These are phyloP conservation scores for Arthrobotrys iridis DNA, from an alignment of 2,329 filamentous ascomycete genomes.

Conservation along the genomic window DNA sequence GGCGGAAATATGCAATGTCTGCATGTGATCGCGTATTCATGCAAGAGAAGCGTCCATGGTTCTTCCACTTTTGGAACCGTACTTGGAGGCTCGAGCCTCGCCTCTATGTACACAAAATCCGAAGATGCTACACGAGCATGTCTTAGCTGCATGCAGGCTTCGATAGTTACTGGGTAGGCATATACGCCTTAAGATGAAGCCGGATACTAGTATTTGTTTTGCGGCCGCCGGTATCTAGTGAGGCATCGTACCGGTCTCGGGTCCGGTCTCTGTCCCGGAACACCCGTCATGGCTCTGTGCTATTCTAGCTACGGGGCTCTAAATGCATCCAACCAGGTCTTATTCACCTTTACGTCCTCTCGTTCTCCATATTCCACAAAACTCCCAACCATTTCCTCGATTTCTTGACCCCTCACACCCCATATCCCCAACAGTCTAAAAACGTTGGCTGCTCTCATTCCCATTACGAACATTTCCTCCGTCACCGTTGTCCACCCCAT, in stretches of 20 bases:
- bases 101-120: background rate
- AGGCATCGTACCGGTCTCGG: no score
- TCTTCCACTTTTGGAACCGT: constrained; percentile 14
- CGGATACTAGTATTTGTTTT: no score
- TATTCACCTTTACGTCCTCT: constrained; percentile 44
- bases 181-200: background rate
- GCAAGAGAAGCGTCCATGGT: constrained; percentile 15
- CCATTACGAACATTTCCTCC: constrained; percentile 48
- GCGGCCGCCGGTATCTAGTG: no score
- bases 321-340: constrained; percentile 34
- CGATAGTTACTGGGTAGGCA: background rate
- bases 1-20: constrained; percentile 1
- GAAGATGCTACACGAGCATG: background rate
- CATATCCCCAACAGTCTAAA: constrained; percentile 18
- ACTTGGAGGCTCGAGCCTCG: constrained; percentile 14
- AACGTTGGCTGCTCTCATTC: constrained; percentile 38
- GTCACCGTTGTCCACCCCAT: constrained; percentile 52
- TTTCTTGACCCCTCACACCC: background rate
- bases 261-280: no score
- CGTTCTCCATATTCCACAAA: constrained; percentile 43
- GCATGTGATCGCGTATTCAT: constrained; percentile 21
- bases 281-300: background rate
- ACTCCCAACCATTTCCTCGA: background rate
- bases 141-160: constrained; percentile 11
- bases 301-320: background rate